Conservation (phyloP, 2,329 filamentous ascomycete genomes). For the Talaromyces sp. region DNA sequence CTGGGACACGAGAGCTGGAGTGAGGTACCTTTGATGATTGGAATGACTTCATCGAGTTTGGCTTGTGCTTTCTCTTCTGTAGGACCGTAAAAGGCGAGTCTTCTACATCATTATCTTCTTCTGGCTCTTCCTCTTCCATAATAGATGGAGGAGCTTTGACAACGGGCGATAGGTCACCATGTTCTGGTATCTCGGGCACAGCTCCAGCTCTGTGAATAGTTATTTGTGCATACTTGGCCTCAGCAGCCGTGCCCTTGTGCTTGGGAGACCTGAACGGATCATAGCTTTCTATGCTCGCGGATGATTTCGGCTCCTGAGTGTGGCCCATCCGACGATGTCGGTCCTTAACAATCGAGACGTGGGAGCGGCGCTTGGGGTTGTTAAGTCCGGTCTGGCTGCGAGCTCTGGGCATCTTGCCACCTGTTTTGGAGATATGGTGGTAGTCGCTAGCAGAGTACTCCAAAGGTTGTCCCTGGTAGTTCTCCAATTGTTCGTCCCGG, state of each 20-base stretch:
- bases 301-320: constrained; percentile 50
- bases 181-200: constrained; percentile 17
- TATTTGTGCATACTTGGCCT: constrained; percentile 67
- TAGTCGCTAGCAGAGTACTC: constrained; percentile 90
- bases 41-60: constrained; percentile 41
- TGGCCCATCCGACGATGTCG: constrained; percentile 54
- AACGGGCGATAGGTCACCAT: constrained; percentile 6
- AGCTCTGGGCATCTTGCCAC: constrained; percentile 35
- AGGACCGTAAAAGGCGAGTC: constrained; percentile 36
- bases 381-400: constrained; percentile 31
- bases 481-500: constrained; percentile 80
- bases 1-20: constrained; percentile 48
- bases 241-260: constrained; percentile 51
- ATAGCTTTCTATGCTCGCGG: constrained; percentile 65
- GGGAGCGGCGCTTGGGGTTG: constrained; percentile 51
- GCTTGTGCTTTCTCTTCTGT: constrained; percentile 34
- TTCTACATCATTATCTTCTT: constrained; percentile 1
- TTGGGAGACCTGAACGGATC: constrained; percentile 79
- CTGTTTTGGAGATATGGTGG: constrained; percentile 66
- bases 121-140: constrained; percentile 25
- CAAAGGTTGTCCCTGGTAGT: constrained; percentile 75
- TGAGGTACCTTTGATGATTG: constrained; percentile 51
- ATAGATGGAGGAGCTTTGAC: constrained; percentile 22
- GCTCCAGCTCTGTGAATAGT: constrained; percentile 64
- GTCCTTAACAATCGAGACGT: constrained; percentile 60